A percentile compares a stretch with the other conserved stretches of the same genome.
Conservation (phyloP, 116 monocot species). For the Trichopus zeylanicus region DNA sequence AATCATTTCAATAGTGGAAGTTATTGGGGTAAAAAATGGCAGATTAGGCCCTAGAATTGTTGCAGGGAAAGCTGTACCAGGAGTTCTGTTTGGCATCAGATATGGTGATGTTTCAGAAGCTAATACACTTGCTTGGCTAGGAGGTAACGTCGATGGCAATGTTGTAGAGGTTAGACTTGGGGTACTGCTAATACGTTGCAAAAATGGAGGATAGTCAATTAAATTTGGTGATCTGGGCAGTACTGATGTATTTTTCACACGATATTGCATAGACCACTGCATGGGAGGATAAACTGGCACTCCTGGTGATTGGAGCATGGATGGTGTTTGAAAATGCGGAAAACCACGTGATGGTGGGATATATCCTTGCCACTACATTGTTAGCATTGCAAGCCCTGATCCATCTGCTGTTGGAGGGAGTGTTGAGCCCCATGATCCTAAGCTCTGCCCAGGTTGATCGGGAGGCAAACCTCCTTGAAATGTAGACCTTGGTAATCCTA, state of each 20-base stretch:
- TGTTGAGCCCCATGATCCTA: slow-evolving; percentile 65
- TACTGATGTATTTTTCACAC: slow-evolving; percentile 18
- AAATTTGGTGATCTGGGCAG: slow-evolving; percentile 17
- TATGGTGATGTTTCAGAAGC: slow-evolving; percentile 26
- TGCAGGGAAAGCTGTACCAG: slow-evolving; percentile 28
- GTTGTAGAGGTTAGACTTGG: slow-evolving; percentile 19
- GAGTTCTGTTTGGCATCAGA: slow-evolving; percentile 22
- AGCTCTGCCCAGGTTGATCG: slow-evolving; percentile 68
- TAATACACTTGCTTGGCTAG: slow-evolving; percentile 24
- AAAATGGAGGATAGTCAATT: slow-evolving; percentile 39
- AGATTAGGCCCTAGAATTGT: slow-evolving; percentile 18
- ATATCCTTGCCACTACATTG: slow-evolving; percentile 92
- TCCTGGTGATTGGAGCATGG: slow-evolving; percentile 43
- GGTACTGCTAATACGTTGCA: slow-evolving; percentile 23
- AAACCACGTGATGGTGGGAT: slow-evolving; percentile 58
- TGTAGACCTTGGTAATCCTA: slow-evolving; percentile 40
- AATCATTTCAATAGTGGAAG: slow-evolving; percentile 14
- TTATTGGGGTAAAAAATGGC: slow-evolving; percentile 10
- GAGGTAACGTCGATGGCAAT: slow-evolving; percentile 17
- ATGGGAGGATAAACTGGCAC: slow-evolving; percentile 45
- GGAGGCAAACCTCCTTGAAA: slow-evolving; percentile 68
- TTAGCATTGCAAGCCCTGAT: slow-evolving; percentile 57
- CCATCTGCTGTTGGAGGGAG: slow-evolving; percentile 45
- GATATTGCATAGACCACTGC: slow-evolving; percentile 62
- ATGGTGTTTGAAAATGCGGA: slow-evolving; percentile 44